Evolutionary conservation across 768 basidiomycete genomes (phyloP), one percentile per base, ranked within the genome.

Genomic region (Naganishia kalamii): DNA sequence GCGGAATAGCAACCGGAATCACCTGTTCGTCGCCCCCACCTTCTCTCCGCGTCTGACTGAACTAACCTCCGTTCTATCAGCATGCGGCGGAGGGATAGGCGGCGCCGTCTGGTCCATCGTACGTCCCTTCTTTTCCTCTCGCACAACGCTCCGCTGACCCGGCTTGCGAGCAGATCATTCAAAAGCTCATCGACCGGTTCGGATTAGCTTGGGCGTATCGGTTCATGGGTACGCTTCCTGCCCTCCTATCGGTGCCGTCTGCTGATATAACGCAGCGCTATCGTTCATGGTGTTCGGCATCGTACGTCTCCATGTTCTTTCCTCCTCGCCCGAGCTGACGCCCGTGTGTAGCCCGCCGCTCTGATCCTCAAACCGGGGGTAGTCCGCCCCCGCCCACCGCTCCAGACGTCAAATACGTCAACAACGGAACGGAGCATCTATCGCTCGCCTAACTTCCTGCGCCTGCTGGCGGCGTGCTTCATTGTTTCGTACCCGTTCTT

Each of bases 1-100:
- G 68, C 19, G 68, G 68, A 17, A 50, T 69, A 7, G 65, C 68
- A 11, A 69, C 63, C 1, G 65, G 68, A 4, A 62, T 69, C n/a
- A 61, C 67, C 11, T 68, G 60, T 62, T 25, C 4, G 60, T 35
- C 33, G 43, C 19, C 25, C 10, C 12, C 19, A 4, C 4, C 13
- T 46, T 29, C 19, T 5, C 10, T 10, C 51, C 11, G 13, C 19
- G 11, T 19, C 15, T 32, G 6, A 8, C n/a, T 32, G 19, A 30
- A 49, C 32, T 46, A 13, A 44, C 17, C 25, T 25, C 3, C 4
- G 30, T 21, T 17, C 30, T 12, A 3, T 51, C 17, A 52, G 48
- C 62, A 5, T 63, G 62, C 30, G 62, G 62, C 4, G 62, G 62
- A 4, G 62, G 62, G 7, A 5, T 63, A 7, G 62, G 62, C 8